A percentile compares a stretch with the other conserved stretches of the same genome.
Conservation (phyloP, 352 stramenopile species). For the Aphanomyces euteiches region DNA sequence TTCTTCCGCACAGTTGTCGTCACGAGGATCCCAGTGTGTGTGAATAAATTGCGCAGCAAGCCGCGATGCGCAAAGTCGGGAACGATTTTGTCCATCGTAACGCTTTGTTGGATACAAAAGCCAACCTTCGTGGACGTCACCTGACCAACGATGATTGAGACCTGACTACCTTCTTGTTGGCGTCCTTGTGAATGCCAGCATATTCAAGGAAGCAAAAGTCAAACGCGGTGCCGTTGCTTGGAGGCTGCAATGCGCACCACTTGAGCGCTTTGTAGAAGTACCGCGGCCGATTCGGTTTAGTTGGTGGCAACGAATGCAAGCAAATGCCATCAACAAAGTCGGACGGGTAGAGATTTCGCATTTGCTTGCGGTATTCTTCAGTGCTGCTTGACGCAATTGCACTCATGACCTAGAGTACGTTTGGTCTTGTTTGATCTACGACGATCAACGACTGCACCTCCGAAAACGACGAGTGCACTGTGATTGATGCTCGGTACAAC, state of each 20-base stretch:
- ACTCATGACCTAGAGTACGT: conserved; percentile 37
- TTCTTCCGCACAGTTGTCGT: conserved; percentile 58
- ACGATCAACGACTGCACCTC: conserved; percentile 38
- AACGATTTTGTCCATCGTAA: conserved; percentile 56
- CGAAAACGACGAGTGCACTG: conserved; percentile 61
- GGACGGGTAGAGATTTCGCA: conserved; percentile 7
- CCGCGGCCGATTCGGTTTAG: conserved; percentile 16
- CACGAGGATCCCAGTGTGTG: conserved; percentile 60
- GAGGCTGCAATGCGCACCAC: conserved; percentile 57
- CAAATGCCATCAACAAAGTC: conserved; percentile 27
- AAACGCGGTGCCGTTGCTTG: conserved; percentile 23
- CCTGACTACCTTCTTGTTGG: conserved; percentile 33
- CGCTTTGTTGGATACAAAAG: conserved; percentile 71
- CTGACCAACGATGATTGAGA: not conserved
- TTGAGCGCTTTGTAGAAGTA: conserved; percentile 64
- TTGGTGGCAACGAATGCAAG: conserved; percentile 21
- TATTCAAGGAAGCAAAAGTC: conserved; percentile 79
- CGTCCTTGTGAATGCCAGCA: conserved; percentile 46
- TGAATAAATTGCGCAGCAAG: conserved; percentile 51
- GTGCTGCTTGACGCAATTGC: conserved; percentile 35
- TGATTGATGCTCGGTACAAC: conserved; percentile 56
- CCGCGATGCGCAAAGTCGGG: conserved; percentile 59
- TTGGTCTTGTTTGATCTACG: too few species aligned
- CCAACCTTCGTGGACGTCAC: conserved; percentile 33
- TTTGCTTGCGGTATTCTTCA: conserved; percentile 28